phyloP scores from a whole-genome alignment of 2,329 filamentous ascomycete species.

The Fusarium euwallaceae region DNA sequence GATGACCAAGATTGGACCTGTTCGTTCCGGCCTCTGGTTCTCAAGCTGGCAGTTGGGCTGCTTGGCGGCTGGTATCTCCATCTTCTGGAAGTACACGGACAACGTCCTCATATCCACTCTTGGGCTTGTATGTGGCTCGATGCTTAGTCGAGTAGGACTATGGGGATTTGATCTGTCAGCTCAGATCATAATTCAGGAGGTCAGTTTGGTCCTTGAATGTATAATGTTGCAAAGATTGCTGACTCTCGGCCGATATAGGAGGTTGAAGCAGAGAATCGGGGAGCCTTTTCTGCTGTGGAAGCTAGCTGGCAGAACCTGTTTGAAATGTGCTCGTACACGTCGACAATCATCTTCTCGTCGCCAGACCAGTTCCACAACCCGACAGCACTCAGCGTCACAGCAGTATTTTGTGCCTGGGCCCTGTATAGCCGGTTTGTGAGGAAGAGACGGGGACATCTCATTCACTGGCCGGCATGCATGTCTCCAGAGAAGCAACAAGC shows the following conservation, averaged over 20 bases:
- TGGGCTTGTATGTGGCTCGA: constrained; percentile 63
- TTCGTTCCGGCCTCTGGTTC: constrained; percentile 79
- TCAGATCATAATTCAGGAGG: constrained; percentile 73
- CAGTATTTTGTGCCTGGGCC: constrained; percentile 56
- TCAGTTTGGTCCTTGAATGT: constrained; percentile 43
- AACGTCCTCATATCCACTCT: constrained; percentile 56
- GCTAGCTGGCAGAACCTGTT: constrained; percentile 77
- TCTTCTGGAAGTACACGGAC: constrained; percentile 55
- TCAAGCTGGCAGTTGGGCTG: constrained; percentile 75
- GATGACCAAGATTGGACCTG: constrained; percentile 66
- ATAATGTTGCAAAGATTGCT: background rate
- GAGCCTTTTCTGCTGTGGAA: constrained; percentile 77
- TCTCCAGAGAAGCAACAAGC: constrained; percentile 43
- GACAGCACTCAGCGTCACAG: constrained; percentile 67
- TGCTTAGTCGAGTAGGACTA: constrained; percentile 70
- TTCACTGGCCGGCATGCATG: constrained; percentile 49
- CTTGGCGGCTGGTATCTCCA: constrained; percentile 59
- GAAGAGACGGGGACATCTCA: constrained; percentile 50
- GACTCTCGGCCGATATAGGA: constrained; percentile 55
- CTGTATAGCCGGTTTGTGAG: constrained; percentile 51
- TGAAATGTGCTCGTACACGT: constrained; percentile 75
- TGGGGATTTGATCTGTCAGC: constrained; percentile 73
- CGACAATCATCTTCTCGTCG: constrained; percentile 73
- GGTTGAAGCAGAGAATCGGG: constrained; percentile 68
- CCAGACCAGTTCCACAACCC: constrained; percentile 77